These are phyloP conservation scores for Yamagishiella unicocca DNA, from an alignment of 139 green algal species.

Conservation along the genomic window DNA sequence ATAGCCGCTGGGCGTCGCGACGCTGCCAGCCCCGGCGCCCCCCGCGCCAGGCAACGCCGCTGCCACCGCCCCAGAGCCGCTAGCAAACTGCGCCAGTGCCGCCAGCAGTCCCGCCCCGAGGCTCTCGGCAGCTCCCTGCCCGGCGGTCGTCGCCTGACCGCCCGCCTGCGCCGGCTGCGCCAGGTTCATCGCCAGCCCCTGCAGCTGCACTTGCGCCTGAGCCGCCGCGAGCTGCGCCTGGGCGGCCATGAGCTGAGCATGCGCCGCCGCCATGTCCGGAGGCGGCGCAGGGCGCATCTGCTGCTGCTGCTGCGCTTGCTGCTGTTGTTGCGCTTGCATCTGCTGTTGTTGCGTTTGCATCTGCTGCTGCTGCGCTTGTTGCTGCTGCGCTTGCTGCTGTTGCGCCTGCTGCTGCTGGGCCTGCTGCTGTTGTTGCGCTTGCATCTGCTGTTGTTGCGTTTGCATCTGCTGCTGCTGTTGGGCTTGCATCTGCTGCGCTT, in stretches of 20 bases:
- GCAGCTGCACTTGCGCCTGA: neutral
- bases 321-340: neutral
- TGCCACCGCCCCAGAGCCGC: neutral
- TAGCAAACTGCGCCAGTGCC: neutral
- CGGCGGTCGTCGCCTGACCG: neutral
- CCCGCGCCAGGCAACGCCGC: neutral
- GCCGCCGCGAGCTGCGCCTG: slow-evolving; percentile 11
- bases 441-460: neutral
- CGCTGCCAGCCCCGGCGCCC: neutral
- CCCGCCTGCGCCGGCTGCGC: neutral
- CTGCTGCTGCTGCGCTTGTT: neutral
- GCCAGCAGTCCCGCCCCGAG: neutral
- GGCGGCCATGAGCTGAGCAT: neutral
- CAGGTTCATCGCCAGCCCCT: slow-evolving; percentile 9
- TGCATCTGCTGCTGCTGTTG: neutral
- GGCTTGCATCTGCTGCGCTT: neutral
- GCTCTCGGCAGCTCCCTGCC: neutral
- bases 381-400: neutral
- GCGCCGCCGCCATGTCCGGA: neutral
- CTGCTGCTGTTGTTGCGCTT: neutral
- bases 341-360: neutral
- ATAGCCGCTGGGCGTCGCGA: neutral
- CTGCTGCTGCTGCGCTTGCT: neutral
- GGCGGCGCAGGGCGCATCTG: neutral
- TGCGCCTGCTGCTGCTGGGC: neutral